These are phyloP conservation scores for Ganoderma leucocontextum DNA, from an alignment of 1,284 basidiomycete species.

Conservation along the genomic window DNA sequence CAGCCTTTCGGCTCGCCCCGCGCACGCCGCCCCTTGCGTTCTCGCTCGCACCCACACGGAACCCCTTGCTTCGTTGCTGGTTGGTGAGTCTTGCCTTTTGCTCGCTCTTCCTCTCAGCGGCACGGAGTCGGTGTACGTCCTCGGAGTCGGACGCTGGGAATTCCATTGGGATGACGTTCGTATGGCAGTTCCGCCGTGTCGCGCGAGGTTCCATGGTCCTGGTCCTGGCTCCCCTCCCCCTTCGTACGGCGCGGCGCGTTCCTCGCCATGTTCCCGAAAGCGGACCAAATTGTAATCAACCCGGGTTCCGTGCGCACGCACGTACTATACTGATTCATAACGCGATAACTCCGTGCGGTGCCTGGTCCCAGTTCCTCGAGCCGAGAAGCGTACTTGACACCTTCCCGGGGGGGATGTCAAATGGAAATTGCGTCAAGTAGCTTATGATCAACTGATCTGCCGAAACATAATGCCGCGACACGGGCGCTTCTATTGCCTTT, in stretches of 20 bases:
- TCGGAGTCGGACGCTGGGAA: background rate
- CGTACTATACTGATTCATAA: background rate
- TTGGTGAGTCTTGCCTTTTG: background rate
- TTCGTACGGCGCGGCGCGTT: background rate
- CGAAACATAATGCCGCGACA: background rate
- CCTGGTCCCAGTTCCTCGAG: background rate
- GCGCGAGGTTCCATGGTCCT: background rate
- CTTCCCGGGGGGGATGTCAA: background rate
- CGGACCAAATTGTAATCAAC: background rate
- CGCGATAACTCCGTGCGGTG: conserved; percentile 3
- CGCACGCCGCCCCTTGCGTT: background rate
- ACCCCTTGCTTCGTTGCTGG: background rate
- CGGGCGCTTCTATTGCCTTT: background rate
- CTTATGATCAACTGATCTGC: background rate
- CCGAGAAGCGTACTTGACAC: background rate
- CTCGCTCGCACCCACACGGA: background rate
- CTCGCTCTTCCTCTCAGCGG: background rate
- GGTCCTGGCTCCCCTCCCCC: too few relatives aligned
- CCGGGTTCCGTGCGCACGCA: too few relatives aligned
- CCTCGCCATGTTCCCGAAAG: background rate
- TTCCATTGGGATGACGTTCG: background rate
- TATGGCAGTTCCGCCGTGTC: background rate
- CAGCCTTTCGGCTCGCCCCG: background rate
- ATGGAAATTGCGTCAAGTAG: background rate
- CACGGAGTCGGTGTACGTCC: background rate